Evolutionary conservation across 2,329 filamentous ascomycete species (phyloP), one percentile per base, ranked within the genome.

Genomic region (Gnomoniopsis sp.): DNA sequence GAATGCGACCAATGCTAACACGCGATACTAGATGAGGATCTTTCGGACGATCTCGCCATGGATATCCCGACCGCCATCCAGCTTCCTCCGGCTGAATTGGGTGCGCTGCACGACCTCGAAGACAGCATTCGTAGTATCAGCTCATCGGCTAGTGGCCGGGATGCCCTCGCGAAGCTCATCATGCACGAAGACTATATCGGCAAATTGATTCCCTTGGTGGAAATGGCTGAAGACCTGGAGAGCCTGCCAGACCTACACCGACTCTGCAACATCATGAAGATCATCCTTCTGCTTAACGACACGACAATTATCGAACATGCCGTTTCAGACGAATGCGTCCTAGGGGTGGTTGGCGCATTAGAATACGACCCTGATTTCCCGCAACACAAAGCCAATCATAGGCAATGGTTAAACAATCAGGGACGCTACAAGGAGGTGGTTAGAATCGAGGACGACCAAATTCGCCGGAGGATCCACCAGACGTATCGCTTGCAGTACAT

Each of bases 321-420:
- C 15, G 93, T 99, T 26, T 91, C 90, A 15, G 93, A 98, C 74
- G 86, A 92, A 59, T 88, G 93, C 65, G 87, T 98, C 48, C 77
- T 96, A 65, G 95, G 93, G 19, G 93, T 98, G 26, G 93, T 99
- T 41, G 95, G 95, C 61, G 95, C 95, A 23, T 79, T 99, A 63
- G 95, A 99, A 78, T 99, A 98, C 76, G 95, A 99, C 68, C 93
- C 95, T 0, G 95, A 99, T 74, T 99, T 98, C 67, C 95, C 95
- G 7, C 92, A 89, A 60, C 95, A 98, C 79, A 98, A 97, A 72
- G 93, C 95, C 23, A 98, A 98, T 70, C 95, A 99, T 71, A 87
- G 95, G 59, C 91, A 95, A 70, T 99, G 96, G 80, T 81, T 99
- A 55, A 87, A 88, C 62, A 91, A 95, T 70, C 86, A 92, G 67